Conservation (phyloP, 129 eudicot species). For the Helianthus tuberosus region DNA sequence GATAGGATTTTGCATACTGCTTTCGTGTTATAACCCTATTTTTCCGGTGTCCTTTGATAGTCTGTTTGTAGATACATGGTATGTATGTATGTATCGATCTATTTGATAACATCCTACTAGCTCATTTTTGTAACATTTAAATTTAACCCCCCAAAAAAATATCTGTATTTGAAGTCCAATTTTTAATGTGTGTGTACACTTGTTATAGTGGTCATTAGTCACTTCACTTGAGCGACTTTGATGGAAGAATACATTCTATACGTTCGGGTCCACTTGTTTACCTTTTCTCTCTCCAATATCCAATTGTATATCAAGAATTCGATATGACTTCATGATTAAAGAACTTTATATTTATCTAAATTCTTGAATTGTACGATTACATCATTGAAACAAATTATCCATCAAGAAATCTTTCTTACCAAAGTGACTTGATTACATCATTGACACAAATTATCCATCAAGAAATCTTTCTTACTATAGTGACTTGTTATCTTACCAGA, state of each 20-base stretch:
- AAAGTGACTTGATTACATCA: no score
- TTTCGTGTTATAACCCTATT: background rate
- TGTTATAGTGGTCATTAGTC: background rate
- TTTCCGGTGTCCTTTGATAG: background rate
- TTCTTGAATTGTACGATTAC: background rate
- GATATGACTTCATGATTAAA: background rate
- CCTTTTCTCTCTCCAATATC: background rate
- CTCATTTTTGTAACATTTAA: background rate
- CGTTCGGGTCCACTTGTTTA: conserved; percentile 1
- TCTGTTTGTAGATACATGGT: background rate
- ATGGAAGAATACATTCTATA: conserved; percentile 28
- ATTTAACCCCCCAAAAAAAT: background rate
- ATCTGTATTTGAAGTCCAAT: background rate
- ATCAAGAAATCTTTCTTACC: no score
- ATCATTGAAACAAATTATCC: no score
- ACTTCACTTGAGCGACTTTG: conserved; percentile 15
- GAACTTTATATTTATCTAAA: background rate
- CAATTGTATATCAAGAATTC: background rate
- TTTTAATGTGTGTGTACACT: background rate
- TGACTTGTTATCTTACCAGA: no score
- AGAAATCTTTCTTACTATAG: no score
- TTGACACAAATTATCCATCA: no score
- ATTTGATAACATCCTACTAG: background rate
- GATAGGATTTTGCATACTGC: background rate
- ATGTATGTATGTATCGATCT: background rate